phyloP scores from a whole-genome alignment of 768 basidiomycete species.

The Kwoniella dendrophila region DNA sequence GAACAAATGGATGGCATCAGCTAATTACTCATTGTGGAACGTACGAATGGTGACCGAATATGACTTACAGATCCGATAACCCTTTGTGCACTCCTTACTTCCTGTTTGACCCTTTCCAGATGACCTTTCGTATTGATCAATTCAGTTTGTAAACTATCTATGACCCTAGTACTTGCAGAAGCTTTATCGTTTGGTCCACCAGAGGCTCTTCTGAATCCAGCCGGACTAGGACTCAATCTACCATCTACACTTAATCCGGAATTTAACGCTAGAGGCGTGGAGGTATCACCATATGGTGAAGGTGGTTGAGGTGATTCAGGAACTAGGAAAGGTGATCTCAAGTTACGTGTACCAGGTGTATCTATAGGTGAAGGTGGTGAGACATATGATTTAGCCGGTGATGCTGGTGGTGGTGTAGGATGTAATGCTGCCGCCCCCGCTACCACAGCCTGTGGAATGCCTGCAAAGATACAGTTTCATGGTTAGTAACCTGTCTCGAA shows the following conservation, averaged over 20 bases:
- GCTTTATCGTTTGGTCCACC: constrained; percentile 23
- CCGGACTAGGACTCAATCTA: constrained; percentile 27
- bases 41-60: neutral
- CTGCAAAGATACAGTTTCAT: constrained; percentile 15
- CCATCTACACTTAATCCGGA: neutral
- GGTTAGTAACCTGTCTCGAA: neutral
- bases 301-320: constrained; percentile 34
- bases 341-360: constrained; percentile 5
- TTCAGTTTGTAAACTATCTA: constrained; percentile 49
- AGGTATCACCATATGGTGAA: constrained; percentile 3
- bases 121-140: constrained; percentile 37
- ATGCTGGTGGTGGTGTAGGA: constrained; percentile 24
- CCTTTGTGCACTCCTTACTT: constrained; percentile 36
- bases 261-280: no score
- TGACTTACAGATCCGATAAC: constrained; percentile 38
- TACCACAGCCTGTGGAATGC: constrained; percentile 43
- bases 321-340: constrained; percentile 41
- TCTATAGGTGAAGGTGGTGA: constrained; percentile 12
- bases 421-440: constrained; percentile 35
- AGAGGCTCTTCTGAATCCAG: constrained; percentile 5
- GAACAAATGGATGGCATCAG: no score
- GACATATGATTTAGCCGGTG: constrained; percentile 5
- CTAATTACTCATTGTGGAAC: neutral
- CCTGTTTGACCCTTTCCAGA: constrained; percentile 43
- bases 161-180: constrained; percentile 45